Conservation (phyloP, 1,284 basidiomycete species). For the Leccinum angustisporum region DNA sequence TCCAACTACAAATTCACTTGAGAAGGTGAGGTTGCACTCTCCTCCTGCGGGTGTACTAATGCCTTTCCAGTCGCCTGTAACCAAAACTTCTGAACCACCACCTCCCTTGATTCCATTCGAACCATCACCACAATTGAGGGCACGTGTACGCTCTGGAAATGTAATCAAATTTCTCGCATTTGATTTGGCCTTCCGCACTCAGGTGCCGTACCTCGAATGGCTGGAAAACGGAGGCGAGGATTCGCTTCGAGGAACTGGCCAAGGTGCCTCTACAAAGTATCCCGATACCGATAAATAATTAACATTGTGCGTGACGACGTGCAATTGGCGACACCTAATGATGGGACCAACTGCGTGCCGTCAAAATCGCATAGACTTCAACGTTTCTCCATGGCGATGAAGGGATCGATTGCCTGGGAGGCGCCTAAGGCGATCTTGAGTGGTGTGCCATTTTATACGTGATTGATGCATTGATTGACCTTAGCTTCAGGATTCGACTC, state of each 20-base stretch:
- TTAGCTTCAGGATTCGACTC: conserved; percentile 44
- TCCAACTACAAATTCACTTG: not conserved
- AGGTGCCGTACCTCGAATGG: conserved; percentile 55
- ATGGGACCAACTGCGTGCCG: not conserved
- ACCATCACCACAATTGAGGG: no score
- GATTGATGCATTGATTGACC: conserved; percentile 11
- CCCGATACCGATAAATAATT: not conserved
- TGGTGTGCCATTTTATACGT: conserved; percentile 11
- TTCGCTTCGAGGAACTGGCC: conserved; percentile 23
- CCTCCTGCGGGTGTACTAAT: not conserved
- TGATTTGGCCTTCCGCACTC: conserved; percentile 25
- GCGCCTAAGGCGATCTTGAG: conserved; percentile 35
- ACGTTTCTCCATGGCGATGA: conserved; percentile 73
- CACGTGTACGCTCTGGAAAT: no score
- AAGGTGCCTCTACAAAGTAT: conserved; percentile 9
- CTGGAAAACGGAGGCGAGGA: conserved; percentile 47
- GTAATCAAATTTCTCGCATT: no score
- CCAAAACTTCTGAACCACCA: not conserved
- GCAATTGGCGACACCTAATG: not conserved
- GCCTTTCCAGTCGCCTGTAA: not conserved
- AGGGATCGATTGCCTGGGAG: conserved; percentile 65
- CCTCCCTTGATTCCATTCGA: no score
- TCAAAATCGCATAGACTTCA: conserved; percentile 48
- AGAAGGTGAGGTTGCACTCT: not conserved
- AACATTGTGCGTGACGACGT: not conserved